A percentile compares a stretch with the other conserved stretches of the same genome.
These are phyloP conservation scores for Entamoeba moshkovskii DNA, from an alignment of 208 protist genomes.

Conservation along the genomic window DNA sequence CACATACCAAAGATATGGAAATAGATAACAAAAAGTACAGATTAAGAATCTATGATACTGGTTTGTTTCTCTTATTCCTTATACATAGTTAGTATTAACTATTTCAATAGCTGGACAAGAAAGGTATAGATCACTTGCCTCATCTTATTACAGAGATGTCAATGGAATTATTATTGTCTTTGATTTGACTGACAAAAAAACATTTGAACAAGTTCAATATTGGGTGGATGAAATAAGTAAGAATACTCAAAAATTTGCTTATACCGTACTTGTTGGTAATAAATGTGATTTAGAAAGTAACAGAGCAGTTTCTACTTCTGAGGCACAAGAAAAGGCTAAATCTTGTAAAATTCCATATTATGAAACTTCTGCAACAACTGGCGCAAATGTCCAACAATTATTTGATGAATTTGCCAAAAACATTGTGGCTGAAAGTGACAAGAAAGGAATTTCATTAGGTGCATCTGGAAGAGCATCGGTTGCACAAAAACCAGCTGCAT, in stretches of 20 bases:
- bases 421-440: no score
- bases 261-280: background rate
- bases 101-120: background rate
- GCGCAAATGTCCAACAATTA: no score
- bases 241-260: background rate
- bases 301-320: background rate
- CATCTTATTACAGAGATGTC: background rate
- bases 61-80: no score
- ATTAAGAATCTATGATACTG: no score
- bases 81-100: background rate
- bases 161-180: background rate
- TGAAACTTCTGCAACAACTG: constrained; percentile 19
- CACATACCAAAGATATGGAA: no score
- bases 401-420: no score
- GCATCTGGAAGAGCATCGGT: no score
- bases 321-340: background rate
- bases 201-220: background rate
- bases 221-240: background rate
- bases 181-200: background rate
- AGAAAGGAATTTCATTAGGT: no score
- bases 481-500: no score
- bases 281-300: background rate
- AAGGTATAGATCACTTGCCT: background rate
- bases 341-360: background rate
- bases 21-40: no score